Conservation (phyloP, 108 stramenopile species). For the Nitzschia putrida region DNA sequence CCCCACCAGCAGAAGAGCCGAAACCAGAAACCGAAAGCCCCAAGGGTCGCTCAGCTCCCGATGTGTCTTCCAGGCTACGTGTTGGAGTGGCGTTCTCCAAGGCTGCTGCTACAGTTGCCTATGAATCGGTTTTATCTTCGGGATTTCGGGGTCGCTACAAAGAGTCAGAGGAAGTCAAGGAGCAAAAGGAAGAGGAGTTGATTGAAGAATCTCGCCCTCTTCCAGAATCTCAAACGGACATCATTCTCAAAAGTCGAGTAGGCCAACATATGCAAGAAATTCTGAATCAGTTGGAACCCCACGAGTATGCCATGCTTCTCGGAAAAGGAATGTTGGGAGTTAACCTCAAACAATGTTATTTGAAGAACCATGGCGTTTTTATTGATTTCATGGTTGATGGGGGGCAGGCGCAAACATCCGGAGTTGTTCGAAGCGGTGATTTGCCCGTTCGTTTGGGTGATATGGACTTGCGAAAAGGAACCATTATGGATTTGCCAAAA, state of each 20-base stretch:
- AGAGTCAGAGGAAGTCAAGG: neutral
- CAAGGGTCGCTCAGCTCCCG: neutral
- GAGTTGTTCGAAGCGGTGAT: constrained; percentile 73
- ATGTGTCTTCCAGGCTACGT: neutral
- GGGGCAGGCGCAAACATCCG: constrained; percentile 71
- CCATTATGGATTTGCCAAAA: constrained; percentile 64
- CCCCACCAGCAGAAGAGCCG: neutral
- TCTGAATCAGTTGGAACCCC: constrained; percentile 47
- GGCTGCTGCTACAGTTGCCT: constrained; percentile 36
- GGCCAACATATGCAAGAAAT: constrained; percentile 56
- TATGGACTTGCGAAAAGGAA: constrained; percentile 67
- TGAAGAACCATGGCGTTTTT: constrained; percentile 76
- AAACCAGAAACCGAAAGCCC: neutral
- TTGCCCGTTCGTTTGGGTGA: constrained; percentile 63
- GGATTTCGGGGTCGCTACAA: constrained; percentile 43
- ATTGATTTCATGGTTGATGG: constrained; percentile 73
- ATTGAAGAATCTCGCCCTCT: constrained; percentile 1
- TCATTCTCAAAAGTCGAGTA: constrained; percentile 49
- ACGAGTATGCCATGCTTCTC: constrained; percentile 74
- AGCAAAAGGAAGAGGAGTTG: constrained; percentile 5
- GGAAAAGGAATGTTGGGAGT: constrained; percentile 80
- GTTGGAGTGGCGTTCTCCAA: constrained; percentile 9
- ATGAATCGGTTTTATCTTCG: constrained; percentile 35
- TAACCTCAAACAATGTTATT: constrained; percentile 76
- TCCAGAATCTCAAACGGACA: constrained; percentile 45